Conservation (phyloP, 2,329 filamentous ascomycete genomes). For the Xylaria sp. region DNA sequence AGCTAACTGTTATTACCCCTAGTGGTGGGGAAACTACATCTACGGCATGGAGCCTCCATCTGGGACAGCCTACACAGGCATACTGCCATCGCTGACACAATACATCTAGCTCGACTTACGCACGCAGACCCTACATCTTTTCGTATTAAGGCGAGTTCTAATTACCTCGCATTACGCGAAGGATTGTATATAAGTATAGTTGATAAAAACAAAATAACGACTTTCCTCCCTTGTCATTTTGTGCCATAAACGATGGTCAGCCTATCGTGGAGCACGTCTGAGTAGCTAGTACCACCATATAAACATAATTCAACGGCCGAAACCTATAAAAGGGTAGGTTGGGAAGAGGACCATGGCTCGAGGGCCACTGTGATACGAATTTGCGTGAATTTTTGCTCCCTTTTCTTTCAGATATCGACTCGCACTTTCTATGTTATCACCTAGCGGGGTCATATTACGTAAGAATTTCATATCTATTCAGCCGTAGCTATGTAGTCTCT, state of each 20-base stretch:
- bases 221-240: neutral
- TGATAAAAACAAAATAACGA: neutral
- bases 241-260: neutral
- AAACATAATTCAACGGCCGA: no score
- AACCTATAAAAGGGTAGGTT: no score
- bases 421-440: neutral
- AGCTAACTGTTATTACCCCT: constrained; percentile 12
- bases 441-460: neutral
- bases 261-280: no score
- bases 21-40: constrained; percentile 63
- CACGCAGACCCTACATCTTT: neutral
- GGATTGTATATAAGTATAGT: neutral
- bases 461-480: constrained; percentile 31
- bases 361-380: no score
- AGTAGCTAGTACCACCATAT: no score
- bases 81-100: constrained; percentile 45
- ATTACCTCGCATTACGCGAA: neutral
- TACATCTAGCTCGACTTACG: constrained; percentile 43
- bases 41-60: constrained; percentile 49
- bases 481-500: constrained; percentile 32
- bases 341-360: no score
- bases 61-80: constrained; percentile 44
- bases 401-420: neutral
- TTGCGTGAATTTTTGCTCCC: no score
- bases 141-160: neutral